phyloP scores from a whole-genome alignment of 108 stramenopile species.

The Skeletonema menzelii region DNA sequence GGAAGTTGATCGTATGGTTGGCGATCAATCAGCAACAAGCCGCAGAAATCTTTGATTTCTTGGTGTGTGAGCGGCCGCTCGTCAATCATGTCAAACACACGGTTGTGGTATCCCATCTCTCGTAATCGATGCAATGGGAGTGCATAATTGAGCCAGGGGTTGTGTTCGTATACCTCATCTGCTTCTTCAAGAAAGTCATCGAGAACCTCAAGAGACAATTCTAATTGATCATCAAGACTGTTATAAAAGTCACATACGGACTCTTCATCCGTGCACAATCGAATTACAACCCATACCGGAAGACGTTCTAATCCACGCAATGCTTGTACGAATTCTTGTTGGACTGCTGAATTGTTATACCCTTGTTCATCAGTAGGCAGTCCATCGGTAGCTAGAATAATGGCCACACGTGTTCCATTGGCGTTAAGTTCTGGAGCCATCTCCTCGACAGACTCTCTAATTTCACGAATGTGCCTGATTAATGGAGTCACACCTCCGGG shows the following conservation, averaged over 20 bases:
- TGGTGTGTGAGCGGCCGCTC: conserved; percentile 63
- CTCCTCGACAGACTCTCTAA: conserved; percentile 57
- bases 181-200: conserved; percentile 84
- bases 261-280: conserved; percentile 83
- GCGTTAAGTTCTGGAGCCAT: conserved; percentile 47
- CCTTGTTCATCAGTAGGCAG: conserved; percentile 50
- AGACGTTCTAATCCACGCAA: conserved; percentile 60
- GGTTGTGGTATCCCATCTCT: conserved; percentile 84
- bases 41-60: conserved; percentile 66
- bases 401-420: conserved; percentile 71
- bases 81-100: conserved; percentile 86
- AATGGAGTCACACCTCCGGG: conserved; percentile 84
- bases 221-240: conserved; percentile 64
- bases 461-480: conserved; percentile 67
- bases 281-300: conserved; percentile 75
- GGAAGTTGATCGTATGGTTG: conserved; percentile 24
- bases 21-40: conserved; percentile 55
- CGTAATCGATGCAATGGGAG: conserved; percentile 79
- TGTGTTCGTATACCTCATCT: conserved; percentile 74
- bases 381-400: conserved; percentile 80
- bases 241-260: conserved; percentile 70
- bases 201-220: conserved; percentile 77
- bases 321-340: conserved; percentile 38
- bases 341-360: conserved; percentile 15
- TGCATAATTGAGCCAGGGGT: conserved; percentile 90